Evolutionary conservation across 2,329 filamentous ascomycete species (phyloP).

Genomic region (Knufia petricola): DNA sequence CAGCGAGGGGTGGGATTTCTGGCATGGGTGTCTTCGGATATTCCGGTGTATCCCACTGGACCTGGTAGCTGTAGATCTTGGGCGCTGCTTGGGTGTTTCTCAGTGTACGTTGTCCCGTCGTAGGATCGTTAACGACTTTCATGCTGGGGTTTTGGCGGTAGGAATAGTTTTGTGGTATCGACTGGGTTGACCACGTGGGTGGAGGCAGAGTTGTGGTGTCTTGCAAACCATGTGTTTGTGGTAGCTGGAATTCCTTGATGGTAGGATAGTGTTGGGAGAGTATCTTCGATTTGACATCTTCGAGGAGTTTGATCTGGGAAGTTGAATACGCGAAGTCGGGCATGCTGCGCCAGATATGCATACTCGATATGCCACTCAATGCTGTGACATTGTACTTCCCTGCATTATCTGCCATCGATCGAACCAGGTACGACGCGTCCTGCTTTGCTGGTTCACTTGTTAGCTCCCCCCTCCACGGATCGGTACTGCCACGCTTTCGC

Average conservation of each 20-base stretch:
- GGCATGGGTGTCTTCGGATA: conserved; percentile 44
- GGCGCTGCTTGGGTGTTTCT: conserved; percentile 47
- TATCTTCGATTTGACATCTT: conserved; percentile 60
- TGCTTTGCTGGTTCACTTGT: conserved; percentile 36
- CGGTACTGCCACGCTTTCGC: conserved; percentile 67
- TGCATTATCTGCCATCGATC: conserved; percentile 61
- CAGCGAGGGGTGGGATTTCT: conserved; percentile 10
- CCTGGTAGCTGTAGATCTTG: conserved; percentile 51
- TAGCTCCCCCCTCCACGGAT: conserved; percentile 48
- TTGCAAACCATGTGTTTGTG: conserved; percentile 50
- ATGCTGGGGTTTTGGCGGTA: conserved; percentile 82
- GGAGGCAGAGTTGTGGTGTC: conserved; percentile 68
- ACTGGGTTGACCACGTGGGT: conserved; percentile 19
- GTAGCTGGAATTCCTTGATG: conserved; percentile 57
- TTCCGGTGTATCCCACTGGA: conserved; percentile 51
- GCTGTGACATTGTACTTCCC: conserved; percentile 58
- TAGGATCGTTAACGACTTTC: conserved; percentile 48
- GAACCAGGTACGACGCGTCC: conserved; percentile 47
- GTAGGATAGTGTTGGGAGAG: conserved; percentile 59
- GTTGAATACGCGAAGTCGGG: conserved; percentile 81
- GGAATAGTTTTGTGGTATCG: conserved; percentile 29
- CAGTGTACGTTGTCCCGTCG: conserved; percentile 49
- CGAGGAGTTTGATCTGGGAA: conserved; percentile 57
- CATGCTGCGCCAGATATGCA: conserved; percentile 72
- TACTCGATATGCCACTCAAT: conserved; percentile 64